A percentile compares a stretch with the other conserved stretches of the same genome.
These are phyloP conservation scores for Pleurozium schreberi DNA, from an alignment of 225 moss, liverwort and hornwort genomes.

Conservation along the genomic window DNA sequence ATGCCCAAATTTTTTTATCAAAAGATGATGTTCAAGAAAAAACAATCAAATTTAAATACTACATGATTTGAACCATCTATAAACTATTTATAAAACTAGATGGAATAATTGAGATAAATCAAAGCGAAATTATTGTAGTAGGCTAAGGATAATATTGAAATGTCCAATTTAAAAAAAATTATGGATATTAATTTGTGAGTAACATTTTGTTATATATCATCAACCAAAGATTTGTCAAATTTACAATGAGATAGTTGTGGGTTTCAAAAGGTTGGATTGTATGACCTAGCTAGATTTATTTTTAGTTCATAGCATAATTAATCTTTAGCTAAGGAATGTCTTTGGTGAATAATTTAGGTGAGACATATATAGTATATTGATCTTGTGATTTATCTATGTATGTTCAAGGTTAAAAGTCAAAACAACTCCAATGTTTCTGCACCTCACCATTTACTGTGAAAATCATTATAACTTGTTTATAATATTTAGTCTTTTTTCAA, in stretches of 20 bases:
- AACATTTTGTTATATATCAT: background rate
- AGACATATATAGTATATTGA: background rate
- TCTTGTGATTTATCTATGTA: too few species aligned
- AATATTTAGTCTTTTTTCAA: background rate
- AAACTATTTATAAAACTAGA: background rate
- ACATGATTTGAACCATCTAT: background rate
- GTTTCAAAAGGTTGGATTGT: background rate
- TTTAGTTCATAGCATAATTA: background rate
- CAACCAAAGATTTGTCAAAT: background rate
- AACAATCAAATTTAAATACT: too few species aligned
- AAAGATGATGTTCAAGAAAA: background rate
- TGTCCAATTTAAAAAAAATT: too few species aligned
- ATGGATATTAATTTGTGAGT: too few species aligned
- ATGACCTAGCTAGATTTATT: background rate
- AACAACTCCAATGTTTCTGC: too few species aligned
- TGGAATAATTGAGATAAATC: background rate
- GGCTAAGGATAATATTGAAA: too few species aligned
- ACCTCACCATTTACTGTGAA: accelerated
- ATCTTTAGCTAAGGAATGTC: too few species aligned
- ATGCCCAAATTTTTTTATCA: background rate
- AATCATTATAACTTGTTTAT: background rate
- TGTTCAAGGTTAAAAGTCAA: background rate
- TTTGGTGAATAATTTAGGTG: background rate
- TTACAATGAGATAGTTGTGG: background rate
- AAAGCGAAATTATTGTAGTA: background rate